phyloP scores from a whole-genome alignment of 805 yeast genomes.

The Jamesozyma hellenica region DNA sequence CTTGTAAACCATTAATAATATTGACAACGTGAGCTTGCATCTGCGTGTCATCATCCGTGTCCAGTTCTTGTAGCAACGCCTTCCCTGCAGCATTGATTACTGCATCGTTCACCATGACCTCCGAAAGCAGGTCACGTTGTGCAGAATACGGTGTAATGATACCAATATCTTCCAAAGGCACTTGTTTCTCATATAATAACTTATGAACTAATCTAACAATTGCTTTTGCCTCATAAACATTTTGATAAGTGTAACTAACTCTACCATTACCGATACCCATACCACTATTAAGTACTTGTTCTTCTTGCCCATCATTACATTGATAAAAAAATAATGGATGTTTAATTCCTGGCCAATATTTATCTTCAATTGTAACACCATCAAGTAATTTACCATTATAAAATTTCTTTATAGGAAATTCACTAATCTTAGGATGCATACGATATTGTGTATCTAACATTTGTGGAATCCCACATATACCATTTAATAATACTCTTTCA shows the following conservation, averaged over 20 bases:
- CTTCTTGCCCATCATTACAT: slow-evolving; percentile 37
- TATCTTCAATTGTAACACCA: slow-evolving; percentile 48
- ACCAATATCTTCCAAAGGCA: slow-evolving; percentile 45
- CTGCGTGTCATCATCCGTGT: slow-evolving; percentile 49
- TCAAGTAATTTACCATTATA: slow-evolving; percentile 41
- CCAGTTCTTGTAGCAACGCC: slow-evolving; percentile 42
- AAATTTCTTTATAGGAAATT: slow-evolving; percentile 44
- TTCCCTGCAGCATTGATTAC: slow-evolving; percentile 46
- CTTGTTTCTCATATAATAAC: slow-evolving; percentile 45
- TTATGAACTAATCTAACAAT: slow-evolving; percentile 40
- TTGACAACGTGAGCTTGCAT: slow-evolving; percentile 16
- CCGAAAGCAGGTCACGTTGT: slow-evolving; percentile 55
- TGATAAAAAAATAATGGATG: slow-evolving; percentile 60
- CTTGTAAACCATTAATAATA: slow-evolving; percentile 36
- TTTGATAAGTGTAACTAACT: slow-evolving; percentile 51
- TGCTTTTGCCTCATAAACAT: slow-evolving; percentile 41
- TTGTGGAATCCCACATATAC: slow-evolving; percentile 48
- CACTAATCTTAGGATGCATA: slow-evolving; percentile 57
- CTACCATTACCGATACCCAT: slow-evolving; percentile 24
- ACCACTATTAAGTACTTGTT: slow-evolving; percentile 36
- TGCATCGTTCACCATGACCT: slow-evolving; percentile 38
- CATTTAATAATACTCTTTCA: slow-evolving; percentile 55
- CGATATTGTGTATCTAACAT: slow-evolving; percentile 64
- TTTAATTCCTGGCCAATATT: slow-evolving; percentile 38
- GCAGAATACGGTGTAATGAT: slow-evolving; percentile 71